These are phyloP conservation scores for Leccinum glutinopallens DNA, from an alignment of 1,284 basidiomycete species.

Conservation along the genomic window DNA sequence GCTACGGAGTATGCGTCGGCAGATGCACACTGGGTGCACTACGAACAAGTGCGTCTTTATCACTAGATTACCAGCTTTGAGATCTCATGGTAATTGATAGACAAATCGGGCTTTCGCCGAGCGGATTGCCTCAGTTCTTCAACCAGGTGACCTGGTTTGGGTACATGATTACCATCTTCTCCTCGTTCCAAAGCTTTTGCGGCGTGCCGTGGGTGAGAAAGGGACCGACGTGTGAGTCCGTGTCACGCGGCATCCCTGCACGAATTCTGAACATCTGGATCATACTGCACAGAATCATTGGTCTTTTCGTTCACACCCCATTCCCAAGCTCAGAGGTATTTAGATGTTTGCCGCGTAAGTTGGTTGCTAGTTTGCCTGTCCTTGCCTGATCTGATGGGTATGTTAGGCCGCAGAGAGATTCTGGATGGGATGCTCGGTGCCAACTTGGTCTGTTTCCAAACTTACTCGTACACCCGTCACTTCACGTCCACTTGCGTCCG, in stretches of 20 bases:
- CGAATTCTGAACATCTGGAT: slow-evolving; percentile 3
- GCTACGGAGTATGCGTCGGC: slow-evolving; percentile 77
- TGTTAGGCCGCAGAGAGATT: slow-evolving; percentile 80
- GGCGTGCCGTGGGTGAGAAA: slow-evolving; percentile 46
- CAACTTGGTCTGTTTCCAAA: slow-evolving; percentile 96
- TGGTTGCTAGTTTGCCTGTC: not conserved
- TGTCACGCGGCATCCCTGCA: not conserved
- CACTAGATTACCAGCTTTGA: not conserved
- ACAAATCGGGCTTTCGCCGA: slow-evolving; percentile 89
- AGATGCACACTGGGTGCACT: slow-evolving; percentile 73
- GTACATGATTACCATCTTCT: slow-evolving; percentile 94
- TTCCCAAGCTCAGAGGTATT: slow-evolving; percentile 98
- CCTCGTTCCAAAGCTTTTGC: slow-evolving; percentile 85
- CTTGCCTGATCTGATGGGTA: slow-evolving; percentile 1
- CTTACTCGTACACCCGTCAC: slow-evolving; percentile 96
- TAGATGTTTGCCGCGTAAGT: slow-evolving; percentile 84
- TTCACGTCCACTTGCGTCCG: slow-evolving; percentile 95
- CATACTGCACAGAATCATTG: slow-evolving; percentile 68
- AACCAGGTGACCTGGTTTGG: slow-evolving; percentile 89
- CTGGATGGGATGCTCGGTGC: slow-evolving; percentile 98
- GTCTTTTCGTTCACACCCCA: slow-evolving; percentile 95
- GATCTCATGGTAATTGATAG: slow-evolving; percentile 14
- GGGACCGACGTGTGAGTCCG: slow-evolving; percentile 33
- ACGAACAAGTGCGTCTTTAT: slow-evolving; percentile 28
- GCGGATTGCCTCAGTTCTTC: slow-evolving; percentile 76